phyloP scores from a whole-genome alignment of 2,329 filamentous ascomycete species.

The Verticillium dahliae region DNA sequence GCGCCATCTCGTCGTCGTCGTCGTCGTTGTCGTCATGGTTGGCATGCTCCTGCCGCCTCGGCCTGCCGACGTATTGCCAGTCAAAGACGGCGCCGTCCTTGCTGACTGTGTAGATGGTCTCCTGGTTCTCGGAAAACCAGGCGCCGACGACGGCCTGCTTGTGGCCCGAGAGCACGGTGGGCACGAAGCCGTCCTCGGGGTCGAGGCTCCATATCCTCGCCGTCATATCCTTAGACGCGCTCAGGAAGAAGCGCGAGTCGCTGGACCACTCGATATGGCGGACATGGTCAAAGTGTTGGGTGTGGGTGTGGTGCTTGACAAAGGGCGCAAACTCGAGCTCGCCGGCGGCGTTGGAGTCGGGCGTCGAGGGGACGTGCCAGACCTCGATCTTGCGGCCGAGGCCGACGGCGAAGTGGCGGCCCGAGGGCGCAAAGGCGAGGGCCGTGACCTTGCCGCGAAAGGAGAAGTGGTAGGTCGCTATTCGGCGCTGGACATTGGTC shows the following conservation, averaged over 20 bases:
- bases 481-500: slow-evolving; percentile 79
- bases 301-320: slow-evolving; percentile 77
- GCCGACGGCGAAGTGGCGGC: slow-evolving; percentile 83
- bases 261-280: slow-evolving; percentile 89
- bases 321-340: slow-evolving; percentile 95
- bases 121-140: slow-evolving; percentile 95
- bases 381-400: slow-evolving; percentile 85
- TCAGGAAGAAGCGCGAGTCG: slow-evolving; percentile 93
- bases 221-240: slow-evolving; percentile 84
- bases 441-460: slow-evolving; percentile 79
- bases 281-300: slow-evolving; percentile 83
- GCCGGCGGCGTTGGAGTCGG: slow-evolving; percentile 69
- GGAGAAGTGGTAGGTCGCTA: slow-evolving; percentile 92
- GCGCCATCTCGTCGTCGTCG: slow-evolving; percentile 54
- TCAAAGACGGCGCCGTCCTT: slow-evolving; percentile 95
- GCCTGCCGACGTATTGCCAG: slow-evolving; percentile 75
- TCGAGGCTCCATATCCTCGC: slow-evolving; percentile 92
- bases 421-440: slow-evolving; percentile 85
- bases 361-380: slow-evolving; percentile 91
- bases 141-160: slow-evolving; percentile 85
- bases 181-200: slow-evolving; percentile 78
- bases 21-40: slow-evolving; percentile 15
- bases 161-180: slow-evolving; percentile 86
- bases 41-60: slow-evolving; percentile 23
- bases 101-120: slow-evolving; percentile 92